Evolutionary conservation across 164 flowering plant genomes (phyloP).

Genomic region (Macadamia integrifolia): DNA sequence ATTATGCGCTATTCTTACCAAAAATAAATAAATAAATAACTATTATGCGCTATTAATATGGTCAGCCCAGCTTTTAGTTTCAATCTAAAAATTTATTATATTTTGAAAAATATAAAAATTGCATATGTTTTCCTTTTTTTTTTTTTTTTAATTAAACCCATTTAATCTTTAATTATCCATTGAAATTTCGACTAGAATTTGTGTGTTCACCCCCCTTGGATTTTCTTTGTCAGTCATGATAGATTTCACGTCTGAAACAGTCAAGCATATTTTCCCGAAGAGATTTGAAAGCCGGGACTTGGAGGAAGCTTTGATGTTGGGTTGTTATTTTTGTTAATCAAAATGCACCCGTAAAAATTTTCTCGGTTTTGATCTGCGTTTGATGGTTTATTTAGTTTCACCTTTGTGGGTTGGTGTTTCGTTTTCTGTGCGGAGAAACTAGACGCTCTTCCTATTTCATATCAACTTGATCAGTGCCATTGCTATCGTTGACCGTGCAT

Average conservation of each 20-base stretch:
- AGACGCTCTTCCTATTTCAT: too few species aligned
- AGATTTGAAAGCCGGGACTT: constrained; percentile 64
- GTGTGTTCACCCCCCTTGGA: neutral
- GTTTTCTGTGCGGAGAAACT: neutral
- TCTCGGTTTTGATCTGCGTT: neutral
- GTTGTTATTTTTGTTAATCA: neutral
- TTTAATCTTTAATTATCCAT: neutral
- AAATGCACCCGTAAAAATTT: neutral
- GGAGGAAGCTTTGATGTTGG: constrained; percentile 53
- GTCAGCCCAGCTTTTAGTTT: too few species aligned
- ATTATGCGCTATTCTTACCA: too few species aligned
- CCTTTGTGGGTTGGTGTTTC: neutral
- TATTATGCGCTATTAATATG: too few species aligned
- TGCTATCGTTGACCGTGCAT: too few species aligned
- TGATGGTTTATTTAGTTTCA: neutral
- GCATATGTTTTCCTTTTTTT: too few species aligned
- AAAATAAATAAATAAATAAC: too few species aligned
- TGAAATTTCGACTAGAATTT: neutral
- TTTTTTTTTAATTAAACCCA: too few species aligned
- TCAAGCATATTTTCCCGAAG: constrained; percentile 60
- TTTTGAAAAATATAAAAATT: too few species aligned
- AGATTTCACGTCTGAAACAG: constrained; percentile 61
- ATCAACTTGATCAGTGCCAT: too few species aligned
- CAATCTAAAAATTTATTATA: too few species aligned
- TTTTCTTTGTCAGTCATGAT: constrained; percentile 43